These are phyloP conservation scores for Ceratorhiza oryzae-sativae DNA, from an alignment of 1,284 basidiomycete genomes.

Conservation along the genomic window DNA sequence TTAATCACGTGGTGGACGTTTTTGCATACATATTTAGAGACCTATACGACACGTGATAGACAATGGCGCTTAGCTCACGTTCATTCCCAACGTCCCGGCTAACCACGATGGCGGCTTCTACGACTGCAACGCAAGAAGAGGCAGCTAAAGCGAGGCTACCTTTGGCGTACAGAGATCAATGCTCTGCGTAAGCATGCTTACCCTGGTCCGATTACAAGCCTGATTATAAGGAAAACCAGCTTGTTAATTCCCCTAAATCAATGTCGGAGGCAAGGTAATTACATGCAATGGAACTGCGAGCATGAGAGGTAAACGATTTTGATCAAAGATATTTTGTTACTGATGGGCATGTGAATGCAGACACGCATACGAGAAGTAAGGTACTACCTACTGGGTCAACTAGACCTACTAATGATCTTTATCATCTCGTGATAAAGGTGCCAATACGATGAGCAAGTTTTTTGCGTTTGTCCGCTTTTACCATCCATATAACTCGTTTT, in stretches of 20 bases:
- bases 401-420: conserved; percentile 37
- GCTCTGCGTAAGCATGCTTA: conserved; percentile 77
- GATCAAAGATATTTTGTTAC: no score
- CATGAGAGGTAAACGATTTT: conserved; percentile 62
- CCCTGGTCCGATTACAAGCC: background rate
- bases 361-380: conserved; percentile 77
- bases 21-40: no score
- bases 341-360: no score
- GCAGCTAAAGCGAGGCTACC: conserved; percentile 80
- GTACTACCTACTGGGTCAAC: conserved; percentile 41
- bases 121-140: conserved; percentile 84
- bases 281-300: conserved; percentile 84
- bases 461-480: background rate
- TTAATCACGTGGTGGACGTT: no score
- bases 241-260: conserved; percentile 85
- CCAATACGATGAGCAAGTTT: conserved; percentile 87
- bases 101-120: conserved; percentile 66
- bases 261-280: conserved; percentile 75
- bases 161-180: conserved; percentile 86
- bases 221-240: conserved; percentile 53
- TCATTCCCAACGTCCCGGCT: background rate
- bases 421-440: conserved; percentile 60
- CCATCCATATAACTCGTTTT: conserved; percentile 15
- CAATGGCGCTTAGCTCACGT: background rate
- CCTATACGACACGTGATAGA: background rate